Conservation (phyloP, 495 filamentous ascomycete genomes). For the Neurospora pannonica region DNA sequence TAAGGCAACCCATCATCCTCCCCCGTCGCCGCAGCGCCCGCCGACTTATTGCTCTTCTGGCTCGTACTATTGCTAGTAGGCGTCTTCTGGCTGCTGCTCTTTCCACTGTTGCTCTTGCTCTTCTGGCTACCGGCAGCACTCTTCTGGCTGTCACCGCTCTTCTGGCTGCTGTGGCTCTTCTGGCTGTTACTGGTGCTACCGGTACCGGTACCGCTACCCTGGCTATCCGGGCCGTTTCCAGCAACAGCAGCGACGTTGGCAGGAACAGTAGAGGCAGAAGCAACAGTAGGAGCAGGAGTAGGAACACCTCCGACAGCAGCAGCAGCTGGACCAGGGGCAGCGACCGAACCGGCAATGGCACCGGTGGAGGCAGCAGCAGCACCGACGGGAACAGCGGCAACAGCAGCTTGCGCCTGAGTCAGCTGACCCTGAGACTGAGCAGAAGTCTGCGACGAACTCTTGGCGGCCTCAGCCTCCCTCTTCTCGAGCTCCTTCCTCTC, state of each 20-base stretch:
- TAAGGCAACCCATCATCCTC: not conserved
- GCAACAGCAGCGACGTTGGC: not conserved
- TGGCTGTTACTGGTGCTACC: not conserved
- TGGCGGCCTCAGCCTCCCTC: not conserved
- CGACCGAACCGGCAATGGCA: not conserved
- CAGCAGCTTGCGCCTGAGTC: not conserved
- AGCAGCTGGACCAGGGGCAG: not conserved
- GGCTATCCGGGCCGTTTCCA: not conserved
- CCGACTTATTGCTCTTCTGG: not conserved
- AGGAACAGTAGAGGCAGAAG: not conserved
- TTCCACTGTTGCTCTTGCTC: not conserved
- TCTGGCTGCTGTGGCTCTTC: not conserved
- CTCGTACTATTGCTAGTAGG: not conserved
- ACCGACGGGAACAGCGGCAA: not conserved
- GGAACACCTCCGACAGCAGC: not conserved
- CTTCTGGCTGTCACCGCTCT: not conserved
- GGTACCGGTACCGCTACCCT: not conserved
- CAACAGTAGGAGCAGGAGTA: not conserved
- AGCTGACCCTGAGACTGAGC: not conserved
- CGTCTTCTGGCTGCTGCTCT: not conserved
- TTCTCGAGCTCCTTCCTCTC: conserved; percentile 2
- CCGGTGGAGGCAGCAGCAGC: not conserved
- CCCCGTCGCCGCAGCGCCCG: not conserved
- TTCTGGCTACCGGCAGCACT: not conserved
- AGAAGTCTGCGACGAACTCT: not conserved